Conservation (phyloP, 257 asterid species). For the Paraleonurus japonicus region DNA sequence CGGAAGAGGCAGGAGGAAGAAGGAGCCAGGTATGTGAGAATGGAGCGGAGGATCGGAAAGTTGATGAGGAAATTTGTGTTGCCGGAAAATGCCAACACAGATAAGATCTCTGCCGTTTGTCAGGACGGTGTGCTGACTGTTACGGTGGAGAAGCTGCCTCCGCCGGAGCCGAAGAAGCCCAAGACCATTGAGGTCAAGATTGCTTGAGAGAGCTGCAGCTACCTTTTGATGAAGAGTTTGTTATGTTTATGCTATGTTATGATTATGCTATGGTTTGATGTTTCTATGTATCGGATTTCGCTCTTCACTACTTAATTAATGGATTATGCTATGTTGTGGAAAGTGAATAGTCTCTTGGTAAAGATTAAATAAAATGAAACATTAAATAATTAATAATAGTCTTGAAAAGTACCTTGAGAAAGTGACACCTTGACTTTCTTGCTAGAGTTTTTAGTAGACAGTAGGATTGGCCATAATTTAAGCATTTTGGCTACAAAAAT, state of each 20-base stretch:
- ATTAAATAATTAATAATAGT: background rate
- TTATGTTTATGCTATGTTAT: background rate
- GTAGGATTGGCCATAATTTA: constrained; percentile 14
- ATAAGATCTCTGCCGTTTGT: constrained; percentile 60
- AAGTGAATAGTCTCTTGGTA: background rate
- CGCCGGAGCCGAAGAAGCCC: constrained; percentile 86
- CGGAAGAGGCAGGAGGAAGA: constrained; percentile 59
- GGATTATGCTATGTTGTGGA: background rate
- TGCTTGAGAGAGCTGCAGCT: constrained; percentile 28
- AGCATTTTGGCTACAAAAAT: constrained; percentile 38
- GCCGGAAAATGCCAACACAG: constrained; percentile 75
- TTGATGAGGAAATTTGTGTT: constrained; percentile 71
- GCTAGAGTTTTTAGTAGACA: background rate
- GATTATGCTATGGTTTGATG: background rate
- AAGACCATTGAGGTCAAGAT: constrained; percentile 67
- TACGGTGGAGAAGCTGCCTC: constrained; percentile 69
- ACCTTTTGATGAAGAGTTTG: background rate
- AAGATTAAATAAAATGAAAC: background rate
- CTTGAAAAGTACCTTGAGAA: background rate
- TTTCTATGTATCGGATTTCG: background rate
- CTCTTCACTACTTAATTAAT: background rate
- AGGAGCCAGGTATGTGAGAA: constrained; percentile 58
- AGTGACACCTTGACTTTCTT: background rate
- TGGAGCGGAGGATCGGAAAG: constrained; percentile 76
- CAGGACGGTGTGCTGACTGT: constrained; percentile 81